Conservation (phyloP, 208 protist species). For the Trypanosomatidae sp. region DNA sequence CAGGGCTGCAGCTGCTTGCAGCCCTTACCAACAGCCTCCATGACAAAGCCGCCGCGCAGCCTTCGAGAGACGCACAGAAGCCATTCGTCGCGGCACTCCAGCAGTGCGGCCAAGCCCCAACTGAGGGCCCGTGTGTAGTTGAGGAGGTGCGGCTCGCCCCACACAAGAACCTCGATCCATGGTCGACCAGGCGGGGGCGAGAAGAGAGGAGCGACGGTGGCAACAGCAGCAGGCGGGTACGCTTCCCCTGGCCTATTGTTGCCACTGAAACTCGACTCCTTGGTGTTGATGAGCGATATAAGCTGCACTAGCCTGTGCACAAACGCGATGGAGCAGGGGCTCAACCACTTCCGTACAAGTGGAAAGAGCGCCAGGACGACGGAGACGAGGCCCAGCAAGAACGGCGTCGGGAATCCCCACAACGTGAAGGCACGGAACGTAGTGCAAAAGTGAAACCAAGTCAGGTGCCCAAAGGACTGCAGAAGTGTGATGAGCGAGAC, state of each 20-base stretch:
- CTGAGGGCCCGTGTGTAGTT: constrained; percentile 29
- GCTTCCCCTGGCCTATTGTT: neutral
- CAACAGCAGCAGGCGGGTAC: neutral
- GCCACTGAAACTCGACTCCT: neutral
- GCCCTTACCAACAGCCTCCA: constrained; percentile 24
- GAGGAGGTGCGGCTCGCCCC: constrained; percentile 16
- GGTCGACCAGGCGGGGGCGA: constrained; percentile 1
- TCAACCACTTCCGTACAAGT: constrained; percentile 60
- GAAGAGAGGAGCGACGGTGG: constrained; percentile 5
- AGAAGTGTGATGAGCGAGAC: constrained; percentile 60
- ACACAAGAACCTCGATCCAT: constrained; percentile 14
- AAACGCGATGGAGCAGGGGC: constrained; percentile 41
- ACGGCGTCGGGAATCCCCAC: constrained; percentile 46
- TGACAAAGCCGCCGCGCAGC: constrained; percentile 31
- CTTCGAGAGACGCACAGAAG: constrained; percentile 63
- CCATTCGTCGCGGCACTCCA: constrained; percentile 63
- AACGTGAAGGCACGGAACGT: constrained; percentile 61
- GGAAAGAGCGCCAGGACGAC: constrained; percentile 63
- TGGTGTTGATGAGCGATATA: constrained; percentile 11
- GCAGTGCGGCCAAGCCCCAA: constrained; percentile 33
- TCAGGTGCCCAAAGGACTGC: constrained; percentile 72
- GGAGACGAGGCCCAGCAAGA: constrained; percentile 47
- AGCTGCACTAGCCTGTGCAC: constrained; percentile 20
- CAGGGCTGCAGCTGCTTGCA: constrained; percentile 50
- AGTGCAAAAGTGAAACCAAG: constrained; percentile 74